A percentile compares a stretch with the other conserved stretches of the same genome.
These are phyloP conservation scores for Ascodesmis nigricans DNA, from an alignment of 495 filamentous ascomycete genomes.

Conservation along the genomic window DNA sequence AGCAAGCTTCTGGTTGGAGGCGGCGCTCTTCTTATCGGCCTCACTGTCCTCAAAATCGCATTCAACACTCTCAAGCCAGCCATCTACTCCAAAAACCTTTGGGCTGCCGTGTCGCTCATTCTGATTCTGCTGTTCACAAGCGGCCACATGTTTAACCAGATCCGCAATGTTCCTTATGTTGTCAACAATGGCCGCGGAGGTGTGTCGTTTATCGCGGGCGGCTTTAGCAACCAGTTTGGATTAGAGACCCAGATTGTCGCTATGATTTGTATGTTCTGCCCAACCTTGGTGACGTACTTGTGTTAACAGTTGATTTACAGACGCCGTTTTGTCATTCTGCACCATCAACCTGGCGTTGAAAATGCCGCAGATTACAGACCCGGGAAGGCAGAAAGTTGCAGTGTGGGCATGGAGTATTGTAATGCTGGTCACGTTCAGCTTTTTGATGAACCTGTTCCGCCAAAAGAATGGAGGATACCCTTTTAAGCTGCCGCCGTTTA, in stretches of 20 bases:
- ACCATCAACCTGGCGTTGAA: slow-evolving; percentile 77
- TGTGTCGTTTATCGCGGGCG: slow-evolving; percentile 74
- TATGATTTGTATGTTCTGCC: slow-evolving; percentile 63
- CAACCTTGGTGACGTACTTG: too few relatives aligned
- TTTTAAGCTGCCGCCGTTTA: slow-evolving; percentile 83
- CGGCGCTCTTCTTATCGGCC: slow-evolving; percentile 40
- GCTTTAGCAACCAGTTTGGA: slow-evolving; percentile 89
- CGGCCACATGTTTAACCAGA: slow-evolving; percentile 99
- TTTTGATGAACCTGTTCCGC: slow-evolving; percentile 80
- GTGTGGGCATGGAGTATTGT: slow-evolving; percentile 64
- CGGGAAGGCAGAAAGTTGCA: slow-evolving; percentile 54
- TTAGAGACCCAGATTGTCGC: slow-evolving; percentile 92
- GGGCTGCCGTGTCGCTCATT: slow-evolving; percentile 79
- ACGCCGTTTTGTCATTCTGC: slow-evolving; percentile 78
- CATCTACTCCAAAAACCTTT: slow-evolving; percentile 74
- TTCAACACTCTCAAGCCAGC: slow-evolving; percentile 69
- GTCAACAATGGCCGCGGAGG: slow-evolving; percentile 66
- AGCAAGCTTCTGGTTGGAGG: slow-evolving; percentile 44
- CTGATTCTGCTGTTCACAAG: slow-evolving; percentile 82
- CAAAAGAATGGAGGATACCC: slow-evolving; percentile 90
- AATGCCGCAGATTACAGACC: slow-evolving; percentile 65
- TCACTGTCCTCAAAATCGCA: slow-evolving; percentile 49
- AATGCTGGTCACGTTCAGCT: slow-evolving; percentile 70
- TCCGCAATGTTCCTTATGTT: slow-evolving; percentile 90
- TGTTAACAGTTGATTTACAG: slow-evolving; percentile 28